phyloP scores from a whole-genome alignment of 176 grass and related monocot species.

The Oryza brachyantha region DNA sequence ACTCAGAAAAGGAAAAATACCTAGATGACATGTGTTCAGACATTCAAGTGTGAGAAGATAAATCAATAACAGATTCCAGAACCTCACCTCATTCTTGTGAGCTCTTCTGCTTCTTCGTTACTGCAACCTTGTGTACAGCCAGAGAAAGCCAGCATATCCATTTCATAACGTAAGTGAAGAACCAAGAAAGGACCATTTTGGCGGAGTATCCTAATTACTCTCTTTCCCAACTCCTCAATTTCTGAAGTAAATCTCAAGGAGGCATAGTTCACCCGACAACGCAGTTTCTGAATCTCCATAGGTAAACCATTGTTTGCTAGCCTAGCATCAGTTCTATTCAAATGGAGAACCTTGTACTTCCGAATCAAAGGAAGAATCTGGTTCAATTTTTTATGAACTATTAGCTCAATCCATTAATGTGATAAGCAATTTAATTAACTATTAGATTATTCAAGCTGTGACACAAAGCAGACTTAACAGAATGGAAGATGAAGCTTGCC shows the following conservation, averaged over 20 bases:
- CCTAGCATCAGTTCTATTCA: slow-evolving; percentile 89
- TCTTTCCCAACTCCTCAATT: slow-evolving; percentile 82
- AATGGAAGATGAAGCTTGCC: slow-evolving; percentile 29
- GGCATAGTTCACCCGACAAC: slow-evolving; percentile 85
- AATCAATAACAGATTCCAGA: background rate
- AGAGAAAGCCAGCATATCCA: slow-evolving; percentile 98
- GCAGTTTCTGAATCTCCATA: slow-evolving; percentile 70
- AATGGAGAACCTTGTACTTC: slow-evolving; percentile 72
- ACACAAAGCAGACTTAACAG: background rate
- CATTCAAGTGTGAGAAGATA: background rate
- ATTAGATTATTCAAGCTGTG: slow-evolving; percentile 22
- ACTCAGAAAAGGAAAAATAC: background rate
- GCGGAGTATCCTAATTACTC: slow-evolving; percentile 71
- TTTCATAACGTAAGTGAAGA: slow-evolving; percentile 95
- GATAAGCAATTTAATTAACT: background rate
- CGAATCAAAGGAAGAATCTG: slow-evolving; percentile 94
- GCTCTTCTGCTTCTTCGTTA: slow-evolving; percentile 70
- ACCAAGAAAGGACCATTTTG: slow-evolving; percentile 89
- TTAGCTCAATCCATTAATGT: slow-evolving; percentile 25
- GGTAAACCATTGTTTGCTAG: slow-evolving; percentile 89
- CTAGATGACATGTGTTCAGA: background rate
- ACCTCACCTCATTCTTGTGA: slow-evolving; percentile 79
- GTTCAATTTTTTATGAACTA: background rate
- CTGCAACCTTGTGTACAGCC: slow-evolving; percentile 94
- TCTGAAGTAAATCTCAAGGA: slow-evolving; percentile 77